Evolutionary conservation across 371 early-diverging fungal species (phyloP).

Genomic region (Mucor mucedo): DNA sequence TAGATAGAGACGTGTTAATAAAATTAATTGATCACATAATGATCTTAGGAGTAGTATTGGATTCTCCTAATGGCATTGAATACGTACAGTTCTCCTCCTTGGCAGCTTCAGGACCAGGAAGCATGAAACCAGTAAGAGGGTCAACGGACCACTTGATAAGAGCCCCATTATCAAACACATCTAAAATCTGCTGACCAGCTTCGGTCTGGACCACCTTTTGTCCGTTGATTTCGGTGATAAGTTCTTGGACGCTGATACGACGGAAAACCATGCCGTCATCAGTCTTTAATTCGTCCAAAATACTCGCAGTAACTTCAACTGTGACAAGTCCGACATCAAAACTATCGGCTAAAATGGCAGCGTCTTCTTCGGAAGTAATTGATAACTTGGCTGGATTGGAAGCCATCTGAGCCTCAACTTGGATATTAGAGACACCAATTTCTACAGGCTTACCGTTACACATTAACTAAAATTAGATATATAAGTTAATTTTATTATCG

Average conservation of each 20-base stretch:
- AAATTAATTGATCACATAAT: background rate
- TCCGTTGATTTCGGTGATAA: slow-evolving; percentile 74
- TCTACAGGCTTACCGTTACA: slow-evolving; percentile 66
- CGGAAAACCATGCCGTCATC: slow-evolving; percentile 62
- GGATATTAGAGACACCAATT: slow-evolving; percentile 62
- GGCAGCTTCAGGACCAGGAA: slow-evolving; percentile 29
- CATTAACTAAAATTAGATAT: slow-evolving; percentile 36
- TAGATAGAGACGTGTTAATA: background rate
- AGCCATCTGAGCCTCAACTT: slow-evolving; percentile 66
- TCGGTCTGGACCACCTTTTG: slow-evolving; percentile 71
- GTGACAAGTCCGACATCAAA: slow-evolving; percentile 76
- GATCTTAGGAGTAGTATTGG: background rate
- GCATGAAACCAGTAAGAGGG: slow-evolving; percentile 49
- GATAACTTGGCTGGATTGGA: slow-evolving; percentile 47
- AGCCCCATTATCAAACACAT: slow-evolving; percentile 53
- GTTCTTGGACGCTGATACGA: slow-evolving; percentile 64
- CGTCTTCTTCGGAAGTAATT: slow-evolving; percentile 59
- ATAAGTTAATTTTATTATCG: background rate
- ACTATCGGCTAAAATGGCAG: slow-evolving; percentile 49
- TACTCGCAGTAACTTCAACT: slow-evolving; percentile 66
- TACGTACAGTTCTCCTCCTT: background rate
- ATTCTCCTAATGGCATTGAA: background rate
- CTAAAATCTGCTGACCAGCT: slow-evolving; percentile 71
- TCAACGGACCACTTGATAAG: slow-evolving; percentile 55
- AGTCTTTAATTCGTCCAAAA: slow-evolving; percentile 56